Base-by-base conservation (phyloP, 306 rosid species). In the Citrullus mucosospermus region DNA sequence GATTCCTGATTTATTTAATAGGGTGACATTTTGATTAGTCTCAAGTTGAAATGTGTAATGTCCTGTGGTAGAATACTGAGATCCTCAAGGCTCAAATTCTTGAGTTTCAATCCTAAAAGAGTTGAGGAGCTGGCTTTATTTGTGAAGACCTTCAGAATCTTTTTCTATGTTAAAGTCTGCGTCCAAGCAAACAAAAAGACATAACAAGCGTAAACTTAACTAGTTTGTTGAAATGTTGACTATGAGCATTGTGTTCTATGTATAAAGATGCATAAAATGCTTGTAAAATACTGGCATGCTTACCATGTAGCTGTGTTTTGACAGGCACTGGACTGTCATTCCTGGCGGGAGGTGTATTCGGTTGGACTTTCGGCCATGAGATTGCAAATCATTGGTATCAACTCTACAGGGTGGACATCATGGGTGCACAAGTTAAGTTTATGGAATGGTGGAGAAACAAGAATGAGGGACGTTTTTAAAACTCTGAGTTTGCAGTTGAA, bases 361-460 rank as follows among this genome's bases (percentile, higher is more conserved):
- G 95, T 18, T 85, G 78, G 83, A 82, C 89, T n/a, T 85, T 88
- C 14, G 95, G 95, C 28, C 93, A 91, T 0, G 97, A 95, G 84
- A 54, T 86, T 20, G 96, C 93, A 53, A 87, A 88, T 81, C 97
- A 92, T 78, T 50, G 89, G 22, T 86, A 89, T 79, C 97, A 92
- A 80, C 93, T 95, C 73, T 95, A 95, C 91, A 89, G 81, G 87
- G 58, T 91, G 69, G 98, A 92, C 89, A 87, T 97, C 77, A 54
- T 87, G 79, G 86, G 91, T 34, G 89, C 92, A 2, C 92, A 89
- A 81, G 86, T 81, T 6, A 92, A 89, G 92, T 95, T 95, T 85
- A 78, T 92, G 84, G 91, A 92, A 75, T 95, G 98, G 97, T 90
- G 97, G 93, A 80, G 83, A 78, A 80, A 66, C 75, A 92, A 90